These are phyloP conservation scores for Tricholoma flavovirens DNA, from an alignment of 768 basidiomycete species.

Conservation along the genomic window DNA sequence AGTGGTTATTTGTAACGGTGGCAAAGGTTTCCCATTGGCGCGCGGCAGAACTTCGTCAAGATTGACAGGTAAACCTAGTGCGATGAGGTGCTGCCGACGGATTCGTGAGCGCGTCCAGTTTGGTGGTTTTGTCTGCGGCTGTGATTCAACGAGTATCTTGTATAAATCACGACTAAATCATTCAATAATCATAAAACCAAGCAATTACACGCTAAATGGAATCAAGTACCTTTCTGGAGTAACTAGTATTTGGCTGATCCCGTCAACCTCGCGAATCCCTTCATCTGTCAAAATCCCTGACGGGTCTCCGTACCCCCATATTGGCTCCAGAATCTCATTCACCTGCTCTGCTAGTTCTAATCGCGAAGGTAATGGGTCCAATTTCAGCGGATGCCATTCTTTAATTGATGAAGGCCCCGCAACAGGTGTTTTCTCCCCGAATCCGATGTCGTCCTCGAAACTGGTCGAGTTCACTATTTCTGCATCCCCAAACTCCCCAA, in stretches of 20 bases:
- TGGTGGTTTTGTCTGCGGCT: conserved; percentile 75
- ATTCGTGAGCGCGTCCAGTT: conserved; percentile 94
- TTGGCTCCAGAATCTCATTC: conserved; percentile 55
- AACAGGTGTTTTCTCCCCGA: conserved; percentile 33
- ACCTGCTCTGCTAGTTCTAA: conserved; percentile 56
- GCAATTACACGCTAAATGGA: not conserved
- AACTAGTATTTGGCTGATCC: conserved; percentile 72
- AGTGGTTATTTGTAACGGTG: conserved; percentile 77
- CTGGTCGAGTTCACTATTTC: conserved; percentile 23
- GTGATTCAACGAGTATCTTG: conserved; percentile 61
- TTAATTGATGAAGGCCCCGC: conserved; percentile 36
- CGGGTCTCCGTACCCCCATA: conserved; percentile 55
- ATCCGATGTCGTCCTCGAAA: conserved; percentile 31
- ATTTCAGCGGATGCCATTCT: conserved; percentile 55
- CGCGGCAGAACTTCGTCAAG: conserved; percentile 85
- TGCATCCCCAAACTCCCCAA: conserved; percentile 81
- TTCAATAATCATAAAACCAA: conserved; percentile 10
- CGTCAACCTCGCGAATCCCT: conserved; percentile 72
- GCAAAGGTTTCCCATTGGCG: conserved; percentile 58
- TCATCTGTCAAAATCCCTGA: conserved; percentile 58
- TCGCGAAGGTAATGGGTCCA: conserved; percentile 61
- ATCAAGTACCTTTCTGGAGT: conserved; percentile 63
- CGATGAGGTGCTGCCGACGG: conserved; percentile 83
- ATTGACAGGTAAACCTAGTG: conserved; percentile 91
- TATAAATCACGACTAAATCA: conserved; percentile 69